A percentile compares a stretch with the other conserved stretches of the same genome.
phyloP scores from a whole-genome alignment of 108 stramenopile species.

The Nitzschia palea region DNA sequence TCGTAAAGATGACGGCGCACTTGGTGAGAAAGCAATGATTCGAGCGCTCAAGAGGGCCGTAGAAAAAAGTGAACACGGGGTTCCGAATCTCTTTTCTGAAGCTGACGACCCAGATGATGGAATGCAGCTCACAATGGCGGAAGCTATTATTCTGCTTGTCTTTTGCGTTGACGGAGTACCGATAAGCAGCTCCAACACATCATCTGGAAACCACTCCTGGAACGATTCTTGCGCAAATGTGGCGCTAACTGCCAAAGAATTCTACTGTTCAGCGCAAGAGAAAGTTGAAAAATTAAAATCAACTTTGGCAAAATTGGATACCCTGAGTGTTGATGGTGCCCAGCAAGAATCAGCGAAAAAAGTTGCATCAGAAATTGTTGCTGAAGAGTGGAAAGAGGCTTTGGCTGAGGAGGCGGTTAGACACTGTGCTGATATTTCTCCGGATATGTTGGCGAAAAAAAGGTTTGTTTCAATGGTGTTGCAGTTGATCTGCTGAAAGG shows the following conservation, averaged over 20 bases:
- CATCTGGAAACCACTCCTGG: neutral
- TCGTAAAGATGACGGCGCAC: conserved; percentile 18
- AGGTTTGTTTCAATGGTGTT: conserved; percentile 9
- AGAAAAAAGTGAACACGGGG: conserved; percentile 13
- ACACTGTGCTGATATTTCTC: neutral
- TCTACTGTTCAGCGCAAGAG: neutral
- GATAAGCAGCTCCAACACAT: neutral
- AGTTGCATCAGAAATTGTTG: no score
- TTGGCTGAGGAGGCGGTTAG: conserved; percentile 25
- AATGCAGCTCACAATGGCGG: conserved; percentile 34
- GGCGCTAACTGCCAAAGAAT: neutral
- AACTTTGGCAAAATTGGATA: neutral
- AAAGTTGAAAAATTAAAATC: conserved; percentile 3
- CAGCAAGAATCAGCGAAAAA: neutral
- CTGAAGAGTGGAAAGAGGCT: conserved; percentile 21
- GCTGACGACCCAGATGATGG: conserved; percentile 16
- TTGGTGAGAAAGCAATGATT: conserved; percentile 34
- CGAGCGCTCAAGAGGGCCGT: conserved; percentile 24
- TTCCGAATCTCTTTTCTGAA: conserved; percentile 5
- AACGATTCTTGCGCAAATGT: neutral
- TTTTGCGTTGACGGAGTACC: conserved; percentile 34
- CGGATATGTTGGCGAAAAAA: conserved; percentile 21
- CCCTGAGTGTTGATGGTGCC: neutral
- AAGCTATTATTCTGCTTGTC: conserved; percentile 13
- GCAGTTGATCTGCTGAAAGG: neutral